Evolutionary conservation across 129 eudicot species (phyloP).

Genomic region (Helichrysum umbraculigerum): DNA sequence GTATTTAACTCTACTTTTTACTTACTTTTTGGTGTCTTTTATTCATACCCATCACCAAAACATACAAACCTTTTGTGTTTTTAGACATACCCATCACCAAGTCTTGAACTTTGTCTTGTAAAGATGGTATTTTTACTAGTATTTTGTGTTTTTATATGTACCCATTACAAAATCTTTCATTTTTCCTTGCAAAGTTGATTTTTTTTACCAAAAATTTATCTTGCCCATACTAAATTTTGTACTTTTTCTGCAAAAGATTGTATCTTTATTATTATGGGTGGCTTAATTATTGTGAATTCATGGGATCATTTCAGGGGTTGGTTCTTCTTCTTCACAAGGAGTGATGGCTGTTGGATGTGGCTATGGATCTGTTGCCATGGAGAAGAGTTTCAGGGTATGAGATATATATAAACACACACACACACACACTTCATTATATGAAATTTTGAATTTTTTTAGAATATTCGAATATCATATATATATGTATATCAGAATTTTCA

Average conservation of each 20-base stretch:
- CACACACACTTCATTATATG: slow-evolving; percentile 19
- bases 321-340: slow-evolving; percentile 57
- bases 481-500: slow-evolving; percentile 1
- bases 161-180: neutral
- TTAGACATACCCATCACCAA: slow-evolving; percentile 5
- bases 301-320: slow-evolving; percentile 46
- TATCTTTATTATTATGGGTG: slow-evolving; percentile 14
- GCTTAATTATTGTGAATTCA: neutral
- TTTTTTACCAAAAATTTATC: slow-evolving; percentile 7
- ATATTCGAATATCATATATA: too few species aligned
- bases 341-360: slow-evolving; percentile 55
- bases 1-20: neutral
- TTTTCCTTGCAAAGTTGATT: neutral
- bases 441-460: neutral
- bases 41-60: neutral
- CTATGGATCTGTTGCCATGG: slow-evolving; percentile 94
- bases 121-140: neutral
- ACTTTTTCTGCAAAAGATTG: neutral
- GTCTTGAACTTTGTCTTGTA: too few species aligned
- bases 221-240: neutral
- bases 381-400: slow-evolving; percentile 86
- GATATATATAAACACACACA: neutral
- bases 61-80: neutral
- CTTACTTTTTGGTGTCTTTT: neutral
- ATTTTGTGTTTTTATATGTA: neutral